phyloP scores from a whole-genome alignment of 108 stramenopile genomes.

The Stephanodiscus triporus region DNA sequence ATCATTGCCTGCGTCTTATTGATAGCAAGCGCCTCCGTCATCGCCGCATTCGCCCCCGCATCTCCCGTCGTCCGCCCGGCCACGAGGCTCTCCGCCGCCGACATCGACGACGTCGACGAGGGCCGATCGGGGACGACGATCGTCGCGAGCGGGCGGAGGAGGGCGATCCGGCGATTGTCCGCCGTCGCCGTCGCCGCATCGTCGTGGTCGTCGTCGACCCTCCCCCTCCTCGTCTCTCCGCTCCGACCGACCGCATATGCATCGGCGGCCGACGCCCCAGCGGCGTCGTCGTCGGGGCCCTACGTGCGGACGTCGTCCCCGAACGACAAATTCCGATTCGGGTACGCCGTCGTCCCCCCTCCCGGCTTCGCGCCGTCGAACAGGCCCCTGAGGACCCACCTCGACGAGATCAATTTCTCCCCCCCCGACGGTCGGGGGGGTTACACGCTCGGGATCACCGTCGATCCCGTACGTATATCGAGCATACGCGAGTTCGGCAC shows the following conservation, averaged over 20 bases:
- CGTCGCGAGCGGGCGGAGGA: background rate
- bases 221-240: background rate
- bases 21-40: slow-evolving; percentile 9
- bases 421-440: slow-evolving; percentile 19
- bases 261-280: no score
- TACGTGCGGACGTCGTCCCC: slow-evolving; percentile 39
- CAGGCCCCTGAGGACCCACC: slow-evolving; percentile 82
- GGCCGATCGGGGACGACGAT: no score
- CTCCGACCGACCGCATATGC: no score
- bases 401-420: slow-evolving; percentile 79
- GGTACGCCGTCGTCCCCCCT: slow-evolving; percentile 48
- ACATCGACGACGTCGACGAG: no score
- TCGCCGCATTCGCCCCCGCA: slow-evolving; percentile 7
- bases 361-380: slow-evolving; percentile 40
- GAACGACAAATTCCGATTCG: slow-evolving; percentile 42
- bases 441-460: slow-evolving; percentile 77
- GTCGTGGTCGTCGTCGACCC: background rate
- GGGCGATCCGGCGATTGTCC: background rate
- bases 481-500: slow-evolving; percentile 74
- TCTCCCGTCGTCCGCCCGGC: background rate
- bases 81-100: slow-evolving; percentile 22
- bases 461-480: slow-evolving; percentile 80
- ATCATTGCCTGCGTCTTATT: slow-evolving; percentile 17
- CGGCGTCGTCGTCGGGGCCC: slow-evolving; percentile 9
- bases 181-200: background rate